A percentile compares a stretch with the other conserved stretches of the same genome.
Conservation (phyloP, 371 early-diverging fungal genomes). For the Rhizomucor miehei region DNA sequence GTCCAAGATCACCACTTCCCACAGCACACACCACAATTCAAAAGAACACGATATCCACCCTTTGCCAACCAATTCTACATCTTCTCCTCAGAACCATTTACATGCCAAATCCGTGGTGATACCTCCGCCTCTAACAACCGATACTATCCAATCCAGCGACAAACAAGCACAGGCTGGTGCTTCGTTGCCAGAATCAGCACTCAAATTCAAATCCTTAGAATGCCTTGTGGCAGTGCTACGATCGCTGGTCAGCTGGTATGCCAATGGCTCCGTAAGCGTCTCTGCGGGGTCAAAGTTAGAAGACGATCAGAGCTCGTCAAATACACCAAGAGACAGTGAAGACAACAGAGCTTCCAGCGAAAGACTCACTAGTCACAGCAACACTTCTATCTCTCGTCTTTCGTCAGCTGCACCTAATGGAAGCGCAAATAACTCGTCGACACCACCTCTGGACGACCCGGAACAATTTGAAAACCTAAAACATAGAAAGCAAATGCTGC, state of each 20-base stretch:
- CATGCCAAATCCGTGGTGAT: constrained; percentile 33
- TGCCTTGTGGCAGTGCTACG: constrained; percentile 54
- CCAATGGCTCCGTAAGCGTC: constrained; percentile 46
- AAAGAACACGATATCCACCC: constrained; percentile 38
- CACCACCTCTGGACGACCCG: constrained; percentile 68
- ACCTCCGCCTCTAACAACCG: constrained; percentile 50
- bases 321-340: constrained; percentile 44
- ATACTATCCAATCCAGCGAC: constrained; percentile 42
- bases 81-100: constrained; percentile 9
- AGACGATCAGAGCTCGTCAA: constrained; percentile 22
- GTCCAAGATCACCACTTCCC: constrained; percentile 51
- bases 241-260: constrained; percentile 52
- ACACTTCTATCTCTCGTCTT: constrained; percentile 43
- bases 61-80: constrained; percentile 6
- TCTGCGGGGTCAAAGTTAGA: constrained; percentile 27
- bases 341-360: constrained; percentile 20
- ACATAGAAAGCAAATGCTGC: constrained; percentile 75
- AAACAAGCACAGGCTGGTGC: constrained; percentile 38
- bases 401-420: constrained; percentile 35
- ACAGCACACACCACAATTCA: constrained; percentile 21
- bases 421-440: constrained; percentile 26
- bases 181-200: constrained; percentile 41
- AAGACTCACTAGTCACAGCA: constrained; percentile 28
- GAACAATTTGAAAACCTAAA: constrained; percentile 75
- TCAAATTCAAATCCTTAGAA: constrained; percentile 52